A percentile compares a stretch with the other conserved stretches of the same genome.
phyloP scores from a whole-genome alignment of 768 basidiomycete genomes.

The Serendipita indica region DNA sequence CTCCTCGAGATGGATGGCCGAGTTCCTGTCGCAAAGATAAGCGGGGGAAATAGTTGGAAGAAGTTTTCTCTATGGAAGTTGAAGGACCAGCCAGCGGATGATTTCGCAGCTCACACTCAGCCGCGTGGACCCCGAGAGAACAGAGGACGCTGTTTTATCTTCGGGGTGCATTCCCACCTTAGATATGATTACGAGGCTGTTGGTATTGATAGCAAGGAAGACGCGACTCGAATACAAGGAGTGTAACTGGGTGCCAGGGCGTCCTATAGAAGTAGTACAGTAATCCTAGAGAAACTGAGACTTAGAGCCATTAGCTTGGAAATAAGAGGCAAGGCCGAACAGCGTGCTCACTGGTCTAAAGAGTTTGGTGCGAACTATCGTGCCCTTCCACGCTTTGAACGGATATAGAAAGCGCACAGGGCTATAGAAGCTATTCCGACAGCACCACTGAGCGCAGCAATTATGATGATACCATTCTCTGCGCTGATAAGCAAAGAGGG shows the following conservation, averaged over 20 bases:
- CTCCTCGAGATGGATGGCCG: slow-evolving; percentile 39
- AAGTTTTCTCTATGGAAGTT: slow-evolving; percentile 40
- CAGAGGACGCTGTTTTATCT: slow-evolving; percentile 39
- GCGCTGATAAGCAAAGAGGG: not conserved
- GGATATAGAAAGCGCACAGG: not conserved
- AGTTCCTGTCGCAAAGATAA: slow-evolving; percentile 27
- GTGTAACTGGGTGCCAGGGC: too few species aligned
- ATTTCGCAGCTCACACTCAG: slow-evolving; percentile 16
- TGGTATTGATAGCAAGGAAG: too few species aligned
- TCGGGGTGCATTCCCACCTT: slow-evolving; percentile 25
- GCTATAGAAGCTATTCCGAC: not conserved
- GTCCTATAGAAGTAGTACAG: too few species aligned
- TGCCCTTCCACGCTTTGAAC: not conserved
- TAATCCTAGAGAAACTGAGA: too few species aligned
- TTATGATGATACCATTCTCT: not conserved
- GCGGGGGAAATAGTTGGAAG: slow-evolving; percentile 46
- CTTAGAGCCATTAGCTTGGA: too few species aligned
- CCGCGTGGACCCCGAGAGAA: slow-evolving; percentile 23
- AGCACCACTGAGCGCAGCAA: not conserved
- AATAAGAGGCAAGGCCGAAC: too few species aligned
- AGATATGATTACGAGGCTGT: too few species aligned
- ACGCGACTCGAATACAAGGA: too few species aligned
- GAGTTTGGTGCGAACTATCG: too few species aligned
- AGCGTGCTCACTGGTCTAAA: too few species aligned
- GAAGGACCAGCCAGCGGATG: slow-evolving; percentile 22